phyloP scores from a whole-genome alignment of 73 alveolate species.

The Urostyla sp. region DNA sequence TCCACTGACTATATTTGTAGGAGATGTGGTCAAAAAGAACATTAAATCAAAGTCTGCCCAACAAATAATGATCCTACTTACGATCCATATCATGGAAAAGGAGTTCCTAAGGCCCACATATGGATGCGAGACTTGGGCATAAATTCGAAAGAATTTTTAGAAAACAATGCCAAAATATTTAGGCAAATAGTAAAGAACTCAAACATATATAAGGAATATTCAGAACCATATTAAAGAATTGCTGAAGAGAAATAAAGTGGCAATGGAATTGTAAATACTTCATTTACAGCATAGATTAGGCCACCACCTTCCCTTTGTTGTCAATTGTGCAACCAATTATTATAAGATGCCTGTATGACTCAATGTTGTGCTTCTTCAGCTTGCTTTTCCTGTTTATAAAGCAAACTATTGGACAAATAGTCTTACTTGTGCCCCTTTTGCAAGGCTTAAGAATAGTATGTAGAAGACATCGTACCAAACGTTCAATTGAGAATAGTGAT shows the following conservation, averaged over 20 bases:
- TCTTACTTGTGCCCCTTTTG: conserved; percentile 42
- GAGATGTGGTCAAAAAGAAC: conserved; percentile 72
- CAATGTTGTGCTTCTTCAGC: conserved; percentile 48
- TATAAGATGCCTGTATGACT: conserved; percentile 39
- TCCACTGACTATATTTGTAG: conserved; percentile 67
- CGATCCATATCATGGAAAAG: conserved; percentile 60
- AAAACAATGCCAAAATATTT: conserved; percentile 26
- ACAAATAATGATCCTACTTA: conserved; percentile 73
- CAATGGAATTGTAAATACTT: background rate
- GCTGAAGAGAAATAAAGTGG: background rate
- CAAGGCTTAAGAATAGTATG: background rate
- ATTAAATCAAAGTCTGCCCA: conserved; percentile 75
- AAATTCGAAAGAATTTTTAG: conserved; percentile 32
- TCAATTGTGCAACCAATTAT: conserved; percentile 26
- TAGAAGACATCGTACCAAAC: conserved; percentile 48
- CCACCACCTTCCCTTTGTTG: conserved; percentile 48
- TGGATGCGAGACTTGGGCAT: conserved; percentile 52
- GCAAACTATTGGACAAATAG: conserved; percentile 14
- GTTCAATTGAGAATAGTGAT: conserved; percentile 24
- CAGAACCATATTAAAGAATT: background rate
- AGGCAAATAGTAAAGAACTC: conserved; percentile 28
- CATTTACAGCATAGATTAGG: too few relatives aligned
- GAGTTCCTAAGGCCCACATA: conserved; percentile 41
- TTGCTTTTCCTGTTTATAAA: conserved; percentile 20
- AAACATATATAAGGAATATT: conserved; percentile 20